Percentiles rank a stretch among this genome's conserved stretches.
These are phyloP conservation scores for Pilatotrama ljubarskyi DNA, from an alignment of 768 basidiomycete genomes.

Conservation along the genomic window DNA sequence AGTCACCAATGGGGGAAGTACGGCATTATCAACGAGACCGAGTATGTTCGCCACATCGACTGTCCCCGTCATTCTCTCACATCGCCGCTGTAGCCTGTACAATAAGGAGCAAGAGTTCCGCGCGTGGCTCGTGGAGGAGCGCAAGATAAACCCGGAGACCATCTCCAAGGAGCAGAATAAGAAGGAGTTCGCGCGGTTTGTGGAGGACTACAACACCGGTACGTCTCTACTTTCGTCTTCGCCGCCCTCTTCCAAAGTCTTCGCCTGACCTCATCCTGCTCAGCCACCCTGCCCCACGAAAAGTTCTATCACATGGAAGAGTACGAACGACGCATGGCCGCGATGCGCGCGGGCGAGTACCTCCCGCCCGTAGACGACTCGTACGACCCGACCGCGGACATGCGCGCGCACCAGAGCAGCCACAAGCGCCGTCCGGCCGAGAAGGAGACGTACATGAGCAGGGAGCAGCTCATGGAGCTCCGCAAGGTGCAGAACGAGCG, in stretches of 20 bases:
- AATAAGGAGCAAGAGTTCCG: constrained; percentile 85
- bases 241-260: background rate
- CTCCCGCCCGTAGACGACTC: constrained; percentile 67
- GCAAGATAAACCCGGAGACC: constrained; percentile 87
- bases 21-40: constrained; percentile 80
- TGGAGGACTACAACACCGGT: constrained; percentile 87
- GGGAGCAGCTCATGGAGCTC: constrained; percentile 80
- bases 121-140: constrained; percentile 91
- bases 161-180: constrained; percentile 81
- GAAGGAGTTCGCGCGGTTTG: constrained; percentile 81
- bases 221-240: constrained; percentile 14
- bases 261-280: background rate
- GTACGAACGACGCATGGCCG: constrained; percentile 82
- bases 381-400: constrained; percentile 84
- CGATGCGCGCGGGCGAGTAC: constrained; percentile 81
- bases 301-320: constrained; percentile 92
- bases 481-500: constrained; percentile 85
- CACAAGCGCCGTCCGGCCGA: constrained; percentile 71
- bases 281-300: constrained; percentile 90
- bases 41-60: constrained; percentile 52
- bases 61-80: background rate
- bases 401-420: constrained; percentile 70
- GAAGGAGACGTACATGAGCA: constrained; percentile 71
- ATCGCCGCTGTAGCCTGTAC: constrained; percentile 60
- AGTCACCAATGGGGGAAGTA: constrained; percentile 86